A percentile compares a stretch with the other conserved stretches of the same genome.
phyloP scores from a whole-genome alignment of 495 filamentous ascomycete species.

The Amphirosellinia nigrospora region DNA sequence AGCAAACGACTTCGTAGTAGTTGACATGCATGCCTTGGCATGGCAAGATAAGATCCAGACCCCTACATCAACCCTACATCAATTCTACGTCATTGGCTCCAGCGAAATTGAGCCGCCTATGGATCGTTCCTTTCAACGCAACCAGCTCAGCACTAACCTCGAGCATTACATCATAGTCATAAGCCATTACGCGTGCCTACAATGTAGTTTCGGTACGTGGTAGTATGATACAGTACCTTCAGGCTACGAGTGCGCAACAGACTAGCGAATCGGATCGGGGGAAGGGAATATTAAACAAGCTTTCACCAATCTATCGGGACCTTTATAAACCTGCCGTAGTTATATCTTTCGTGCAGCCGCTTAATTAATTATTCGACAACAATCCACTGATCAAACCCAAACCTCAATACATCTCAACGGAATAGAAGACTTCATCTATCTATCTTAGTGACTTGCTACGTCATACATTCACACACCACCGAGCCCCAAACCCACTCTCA shows the following conservation, averaged over 20 bases:
- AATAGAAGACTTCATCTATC: not conserved
- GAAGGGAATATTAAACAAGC: not conserved
- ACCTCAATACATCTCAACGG: no score
- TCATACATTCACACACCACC: no score
- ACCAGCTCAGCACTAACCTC: not conserved
- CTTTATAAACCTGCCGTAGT: not conserved
- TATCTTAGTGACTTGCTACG: not conserved
- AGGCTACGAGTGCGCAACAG: not conserved
- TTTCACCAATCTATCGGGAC: not conserved
- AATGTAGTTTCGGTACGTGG: not conserved
- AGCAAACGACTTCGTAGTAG: not conserved
- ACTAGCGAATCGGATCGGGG: conserved; percentile 9
- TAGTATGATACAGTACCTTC: not conserved
- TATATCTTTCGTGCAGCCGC: no score
- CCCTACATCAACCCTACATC: conserved; percentile 4
- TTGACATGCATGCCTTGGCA: not conserved
- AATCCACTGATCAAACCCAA: not conserved
- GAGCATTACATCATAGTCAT: conserved; percentile 21
- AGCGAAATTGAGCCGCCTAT: conserved; percentile 21
- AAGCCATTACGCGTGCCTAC: conserved; percentile 18
- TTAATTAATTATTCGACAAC: not conserved
- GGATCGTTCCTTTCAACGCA: not conserved
- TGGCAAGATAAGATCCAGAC: not conserved
- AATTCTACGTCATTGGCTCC: conserved; percentile 16
- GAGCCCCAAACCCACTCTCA: no score